phyloP scores from a whole-genome alignment of 495 filamentous ascomycete species.

The Neurospora sp. region DNA sequence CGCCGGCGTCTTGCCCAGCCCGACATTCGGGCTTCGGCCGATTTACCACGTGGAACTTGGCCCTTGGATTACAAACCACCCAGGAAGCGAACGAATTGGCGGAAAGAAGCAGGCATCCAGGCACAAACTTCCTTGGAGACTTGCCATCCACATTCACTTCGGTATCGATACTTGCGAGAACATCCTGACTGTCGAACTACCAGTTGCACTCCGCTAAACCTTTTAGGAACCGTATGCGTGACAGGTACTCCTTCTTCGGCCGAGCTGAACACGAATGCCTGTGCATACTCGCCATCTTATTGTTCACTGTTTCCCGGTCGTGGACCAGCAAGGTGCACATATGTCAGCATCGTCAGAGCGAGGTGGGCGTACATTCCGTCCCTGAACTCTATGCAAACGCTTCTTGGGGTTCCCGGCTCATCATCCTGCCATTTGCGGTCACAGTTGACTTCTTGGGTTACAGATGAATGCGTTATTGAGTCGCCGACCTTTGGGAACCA shows the following conservation, averaged over 20 bases:
- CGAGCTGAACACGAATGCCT: neutral
- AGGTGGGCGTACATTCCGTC: neutral
- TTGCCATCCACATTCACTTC: neutral
- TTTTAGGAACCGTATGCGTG: neutral
- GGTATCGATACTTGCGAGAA: neutral
- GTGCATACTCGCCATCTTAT: neutral
- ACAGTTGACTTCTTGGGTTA: neutral
- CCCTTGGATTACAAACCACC: neutral
- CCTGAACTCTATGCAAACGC: neutral
- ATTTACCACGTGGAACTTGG: neutral
- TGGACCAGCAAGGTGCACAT: neutral
- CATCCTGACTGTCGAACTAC: neutral
- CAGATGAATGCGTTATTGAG: neutral
- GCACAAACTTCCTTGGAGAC: neutral
- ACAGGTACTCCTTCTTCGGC: neutral
- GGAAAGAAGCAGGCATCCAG: neutral
- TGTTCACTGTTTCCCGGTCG: neutral
- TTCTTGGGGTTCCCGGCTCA: neutral
- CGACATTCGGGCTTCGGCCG: neutral
- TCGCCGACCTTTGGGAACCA: neutral
- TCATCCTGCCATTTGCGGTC: neutral
- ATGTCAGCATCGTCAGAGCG: neutral
- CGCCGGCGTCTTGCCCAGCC: neutral
- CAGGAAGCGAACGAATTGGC: neutral
- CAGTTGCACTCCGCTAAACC: neutral